Conservation (phyloP, 305 asterid species). For the Ilex paraguariensis region DNA sequence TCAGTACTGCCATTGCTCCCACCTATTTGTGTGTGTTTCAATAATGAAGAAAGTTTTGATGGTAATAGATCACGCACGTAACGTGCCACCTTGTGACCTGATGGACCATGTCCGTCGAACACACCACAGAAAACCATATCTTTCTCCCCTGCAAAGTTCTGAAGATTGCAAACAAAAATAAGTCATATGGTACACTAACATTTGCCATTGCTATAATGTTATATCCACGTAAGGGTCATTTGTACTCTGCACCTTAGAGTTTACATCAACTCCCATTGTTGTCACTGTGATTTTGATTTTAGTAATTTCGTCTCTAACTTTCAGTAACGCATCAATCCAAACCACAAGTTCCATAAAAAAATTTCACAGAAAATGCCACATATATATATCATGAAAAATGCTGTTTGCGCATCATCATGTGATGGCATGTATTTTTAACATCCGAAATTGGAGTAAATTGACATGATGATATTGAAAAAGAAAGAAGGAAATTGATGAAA, state of each 20-base stretch:
- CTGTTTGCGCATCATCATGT: no score
- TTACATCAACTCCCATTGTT: background rate
- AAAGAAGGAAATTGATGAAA: no score
- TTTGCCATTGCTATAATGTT: no score
- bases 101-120: slow-evolving; percentile 91
- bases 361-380: no score
- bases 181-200: no score
- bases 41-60: slow-evolving; percentile 43
- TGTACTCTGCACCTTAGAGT: no score
- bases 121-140: slow-evolving; percentile 70
- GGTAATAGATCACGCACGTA: slow-evolving; percentile 76
- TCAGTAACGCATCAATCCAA: no score
- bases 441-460: no score
- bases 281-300: background rate
- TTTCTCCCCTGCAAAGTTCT: slow-evolving; percentile 77
- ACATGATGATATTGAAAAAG: no score
- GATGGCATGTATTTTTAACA: no score
- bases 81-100: slow-evolving; percentile 80
- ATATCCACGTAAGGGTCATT: background rate
- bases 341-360: no score
- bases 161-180: slow-evolving; percentile 3
- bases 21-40: slow-evolving; percentile 20
- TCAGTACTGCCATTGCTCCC: slow-evolving; percentile 15
- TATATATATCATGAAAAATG: no score
- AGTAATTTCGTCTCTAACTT: background rate